Conservation (phyloP, 2,329 filamentous ascomycete genomes). For the Plenodomus tracheiphilus region DNA sequence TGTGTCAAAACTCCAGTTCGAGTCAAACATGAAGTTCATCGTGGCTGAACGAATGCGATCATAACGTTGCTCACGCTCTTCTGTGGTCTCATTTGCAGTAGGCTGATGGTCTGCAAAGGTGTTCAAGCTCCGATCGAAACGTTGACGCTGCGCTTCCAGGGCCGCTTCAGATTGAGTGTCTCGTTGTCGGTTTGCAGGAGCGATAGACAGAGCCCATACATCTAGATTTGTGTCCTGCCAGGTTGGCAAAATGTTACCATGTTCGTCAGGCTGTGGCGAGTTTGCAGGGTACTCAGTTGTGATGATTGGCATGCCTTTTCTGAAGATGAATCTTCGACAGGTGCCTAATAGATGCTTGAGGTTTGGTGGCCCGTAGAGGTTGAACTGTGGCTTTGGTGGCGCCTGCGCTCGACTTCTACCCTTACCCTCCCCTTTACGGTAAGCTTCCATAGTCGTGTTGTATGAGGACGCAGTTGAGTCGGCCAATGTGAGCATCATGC, state of each 20-base stretch:
- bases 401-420: conserved; percentile 17
- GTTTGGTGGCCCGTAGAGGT: conserved; percentile 81
- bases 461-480: conserved; percentile 61
- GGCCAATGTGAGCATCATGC: conserved; percentile 81
- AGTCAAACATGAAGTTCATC: conserved; percentile 78
- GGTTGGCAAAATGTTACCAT: conserved; percentile 58
- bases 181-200: conserved; percentile 22
- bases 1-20: conserved; percentile 72
- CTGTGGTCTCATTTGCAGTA: conserved; percentile 29
- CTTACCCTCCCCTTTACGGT: conserved; percentile 22
- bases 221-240: conserved; percentile 77
- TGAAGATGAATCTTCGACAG: conserved; percentile 80
- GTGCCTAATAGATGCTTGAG: conserved; percentile 80
- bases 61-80: conserved; percentile 46
- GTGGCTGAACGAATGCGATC: conserved; percentile 62
- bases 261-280: conserved; percentile 28
- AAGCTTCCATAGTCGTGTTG: conserved; percentile 47
- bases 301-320: conserved; percentile 76
- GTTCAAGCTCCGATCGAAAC: conserved; percentile 32
- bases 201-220: conserved; percentile 79
- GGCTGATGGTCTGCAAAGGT: conserved; percentile 36
- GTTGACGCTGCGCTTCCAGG: conserved; percentile 22
- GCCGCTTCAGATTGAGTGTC: conserved; percentile 19
- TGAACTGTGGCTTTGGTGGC: conserved; percentile 34
- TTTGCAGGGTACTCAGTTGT: conserved; percentile 65